Evolutionary conservation across 257 asterid species (phyloP).

Genomic region (Penstemon davidsonii): DNA sequence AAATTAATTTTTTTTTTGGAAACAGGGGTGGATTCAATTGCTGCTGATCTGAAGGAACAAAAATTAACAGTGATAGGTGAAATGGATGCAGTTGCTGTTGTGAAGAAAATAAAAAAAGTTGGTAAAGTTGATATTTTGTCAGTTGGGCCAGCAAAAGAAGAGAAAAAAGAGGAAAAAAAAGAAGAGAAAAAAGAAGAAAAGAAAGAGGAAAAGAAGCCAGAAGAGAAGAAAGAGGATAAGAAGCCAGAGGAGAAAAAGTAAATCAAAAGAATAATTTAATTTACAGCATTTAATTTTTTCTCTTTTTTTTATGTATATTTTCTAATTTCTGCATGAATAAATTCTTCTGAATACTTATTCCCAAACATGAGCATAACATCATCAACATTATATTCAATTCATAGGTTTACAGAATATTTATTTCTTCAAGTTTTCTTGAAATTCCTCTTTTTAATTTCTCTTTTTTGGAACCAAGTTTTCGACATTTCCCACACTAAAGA

Average conservation of each 20-base stretch:
- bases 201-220: constrained; percentile 34
- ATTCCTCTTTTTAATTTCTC: no score
- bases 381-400: no score
- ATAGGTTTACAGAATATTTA: no score
- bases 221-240: constrained; percentile 39
- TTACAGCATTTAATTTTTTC: background rate
- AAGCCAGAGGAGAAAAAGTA: constrained; percentile 17
- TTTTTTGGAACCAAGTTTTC: no score
- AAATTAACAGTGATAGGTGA: constrained; percentile 69
- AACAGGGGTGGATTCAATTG: constrained; percentile 72
- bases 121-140: constrained; percentile 68
- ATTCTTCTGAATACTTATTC: no score
- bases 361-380: no score
- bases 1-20: no score
- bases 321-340: no score
- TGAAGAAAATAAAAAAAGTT: constrained; percentile 63
- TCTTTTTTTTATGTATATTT: background rate
- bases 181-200: constrained; percentile 39
- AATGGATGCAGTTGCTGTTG: constrained; percentile 74
- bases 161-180: constrained; percentile 44
- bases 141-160: constrained; percentile 75
- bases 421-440: no score
- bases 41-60: constrained; percentile 67
- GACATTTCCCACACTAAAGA: no score
- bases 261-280: background rate